A percentile compares a stretch with the other conserved stretches of the same genome.
Conservation (phyloP, 73 alveolate species). For the Blepharisma japonicum region DNA sequence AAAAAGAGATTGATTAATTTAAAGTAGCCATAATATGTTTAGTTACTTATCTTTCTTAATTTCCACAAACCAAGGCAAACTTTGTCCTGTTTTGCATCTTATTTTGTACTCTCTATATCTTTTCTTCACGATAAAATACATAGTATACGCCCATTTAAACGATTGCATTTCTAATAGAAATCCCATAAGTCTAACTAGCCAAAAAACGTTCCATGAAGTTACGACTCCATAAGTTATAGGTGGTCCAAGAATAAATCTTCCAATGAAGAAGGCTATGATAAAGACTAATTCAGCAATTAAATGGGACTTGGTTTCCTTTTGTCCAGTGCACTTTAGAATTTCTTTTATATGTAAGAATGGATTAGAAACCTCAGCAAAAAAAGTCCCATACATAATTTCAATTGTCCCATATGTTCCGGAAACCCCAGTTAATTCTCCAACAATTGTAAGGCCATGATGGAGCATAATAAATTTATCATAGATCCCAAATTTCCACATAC, state of each 20-base stretch:
- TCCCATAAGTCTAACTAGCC: no score
- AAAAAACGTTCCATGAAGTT: background rate
- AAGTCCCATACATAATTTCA: background rate
- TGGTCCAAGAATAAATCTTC: background rate
- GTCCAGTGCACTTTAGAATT: background rate
- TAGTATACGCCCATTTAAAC: no score
- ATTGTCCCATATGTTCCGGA: background rate
- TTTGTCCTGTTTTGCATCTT: background rate
- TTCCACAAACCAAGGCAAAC: slow-evolving; percentile 1
- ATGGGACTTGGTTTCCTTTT: background rate
- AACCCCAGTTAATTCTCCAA: background rate
- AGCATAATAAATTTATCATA: background rate
- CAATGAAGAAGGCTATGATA: background rate
- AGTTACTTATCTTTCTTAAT: no score
- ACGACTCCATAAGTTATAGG: background rate
- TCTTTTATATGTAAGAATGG: background rate
- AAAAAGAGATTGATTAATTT: no score
- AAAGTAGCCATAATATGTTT: no score
- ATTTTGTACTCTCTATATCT: background rate
- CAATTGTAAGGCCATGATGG: background rate
- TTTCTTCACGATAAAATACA: background rate
- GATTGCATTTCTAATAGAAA: no score
- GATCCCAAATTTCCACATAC: background rate
- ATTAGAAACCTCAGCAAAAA: no score
- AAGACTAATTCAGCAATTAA: background rate